Base-by-base conservation (phyloP, 148 eudicot species). In the Agrostemma githago region DNA sequence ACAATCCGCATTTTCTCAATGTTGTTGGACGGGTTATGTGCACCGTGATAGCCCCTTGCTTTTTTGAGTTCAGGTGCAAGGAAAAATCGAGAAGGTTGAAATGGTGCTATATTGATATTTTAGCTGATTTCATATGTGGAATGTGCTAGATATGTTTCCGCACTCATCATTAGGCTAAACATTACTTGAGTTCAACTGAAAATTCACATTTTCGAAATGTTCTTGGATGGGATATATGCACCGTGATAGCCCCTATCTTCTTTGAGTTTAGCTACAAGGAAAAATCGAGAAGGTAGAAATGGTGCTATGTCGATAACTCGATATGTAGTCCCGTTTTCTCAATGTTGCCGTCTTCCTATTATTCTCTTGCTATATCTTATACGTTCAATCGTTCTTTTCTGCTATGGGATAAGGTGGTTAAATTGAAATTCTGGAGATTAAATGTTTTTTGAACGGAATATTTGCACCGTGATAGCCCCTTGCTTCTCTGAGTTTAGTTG, bases 21-120 rank as follows among this genome's bases (percentile, higher is more conserved):
- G 53, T 65, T 17, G 34, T 21, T 17, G n/a, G 56, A 68, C 43
- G 34, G 62, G 39, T 8, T 17, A 34, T 21, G 4, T 67, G 79
- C 83, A 80, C 83, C 70, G 17, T 11, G 70, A 48, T 80, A 80
- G 83, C 83, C 83, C 79, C 79, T 76, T 80, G 79, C 70, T 51
- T 76, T 70, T 61, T 40, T 37, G 64, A 76, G 79, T 72, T 53
- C 72, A 66, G 77, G 51, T 14, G 79, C 65, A 72, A 76, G 83
- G 83, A 80, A 80, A 66, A n/a, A 60, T 71, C 79, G 83, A 80
- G 83, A 76, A 53, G 79, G 79, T 80, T 16, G 21, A 15, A 57
- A 59, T 38, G 73, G 83, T 80, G 83, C 83, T 66, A 80, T 53
- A 80, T 80, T 72, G 58, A 76, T 72, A 44, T 53, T 66, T 42